A percentile compares a stretch with the other conserved stretches of the same genome.
These are phyloP conservation scores for Scenedesmus sp. DNA, from an alignment of 163 green algal species.

Conservation along the genomic window DNA sequence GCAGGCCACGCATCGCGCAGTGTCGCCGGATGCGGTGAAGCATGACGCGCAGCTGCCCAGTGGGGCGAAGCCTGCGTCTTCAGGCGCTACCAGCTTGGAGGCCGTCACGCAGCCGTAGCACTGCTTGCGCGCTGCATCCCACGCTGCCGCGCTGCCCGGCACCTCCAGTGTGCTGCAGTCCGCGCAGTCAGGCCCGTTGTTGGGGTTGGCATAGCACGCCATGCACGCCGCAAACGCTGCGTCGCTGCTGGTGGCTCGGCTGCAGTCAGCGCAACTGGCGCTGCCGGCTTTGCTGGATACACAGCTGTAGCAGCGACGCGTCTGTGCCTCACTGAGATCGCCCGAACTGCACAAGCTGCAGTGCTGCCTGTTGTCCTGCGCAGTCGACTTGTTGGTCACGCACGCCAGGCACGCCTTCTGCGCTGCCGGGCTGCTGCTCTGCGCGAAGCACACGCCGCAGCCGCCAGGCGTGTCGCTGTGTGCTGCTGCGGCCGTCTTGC, in stretches of 20 bases:
- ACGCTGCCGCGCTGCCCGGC: neutral
- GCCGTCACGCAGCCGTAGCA: conserved; percentile 27
- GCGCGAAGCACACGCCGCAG: conserved; percentile 33
- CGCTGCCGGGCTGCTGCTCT: neutral
- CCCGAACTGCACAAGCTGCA: conserved; percentile 4
- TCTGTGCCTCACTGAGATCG: neutral
- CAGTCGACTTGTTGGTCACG: neutral
- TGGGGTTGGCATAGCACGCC: neutral
- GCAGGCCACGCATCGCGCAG: neutral
- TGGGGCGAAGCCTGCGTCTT: neutral
- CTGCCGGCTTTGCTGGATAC: neutral
- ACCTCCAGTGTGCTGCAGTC: conserved; percentile 11
- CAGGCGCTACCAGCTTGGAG: neutral
- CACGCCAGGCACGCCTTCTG: conserved; percentile 23
- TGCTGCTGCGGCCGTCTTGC: neutral
- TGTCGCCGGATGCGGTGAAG: neutral
- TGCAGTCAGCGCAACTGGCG: neutral
- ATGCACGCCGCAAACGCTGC: conserved; percentile 8
- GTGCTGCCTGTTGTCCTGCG: neutral
- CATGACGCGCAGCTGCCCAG: conserved; percentile 17
- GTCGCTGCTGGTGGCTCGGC: neutral
- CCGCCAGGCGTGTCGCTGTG: neutral
- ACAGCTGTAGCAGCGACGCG: neutral
- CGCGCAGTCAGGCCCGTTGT: conserved; percentile 20
- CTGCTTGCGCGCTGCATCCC: neutral